These are phyloP conservation scores for Aureobasidium sp. DNA, from an alignment of 2,329 filamentous ascomycete genomes.

Conservation along the genomic window DNA sequence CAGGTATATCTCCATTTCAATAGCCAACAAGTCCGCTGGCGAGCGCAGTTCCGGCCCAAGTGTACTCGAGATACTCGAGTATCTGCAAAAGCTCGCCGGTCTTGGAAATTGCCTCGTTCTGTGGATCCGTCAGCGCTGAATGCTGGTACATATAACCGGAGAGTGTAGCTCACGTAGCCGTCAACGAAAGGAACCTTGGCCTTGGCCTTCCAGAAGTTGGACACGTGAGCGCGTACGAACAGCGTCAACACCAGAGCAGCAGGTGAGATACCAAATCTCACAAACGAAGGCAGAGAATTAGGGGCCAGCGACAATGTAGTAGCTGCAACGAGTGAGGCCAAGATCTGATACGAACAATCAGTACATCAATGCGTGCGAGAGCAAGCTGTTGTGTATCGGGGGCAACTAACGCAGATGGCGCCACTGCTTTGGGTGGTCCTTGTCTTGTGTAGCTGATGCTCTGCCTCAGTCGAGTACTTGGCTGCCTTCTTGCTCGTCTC, in stretches of 20 bases:
- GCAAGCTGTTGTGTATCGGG: not conserved
- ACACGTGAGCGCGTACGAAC: slow-evolving; percentile 26
- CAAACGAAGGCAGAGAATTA: not conserved
- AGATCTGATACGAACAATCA: slow-evolving; percentile 20
- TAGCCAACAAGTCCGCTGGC: slow-evolving; percentile 23
- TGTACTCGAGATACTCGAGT: slow-evolving; percentile 29
- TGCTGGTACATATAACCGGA: slow-evolving; percentile 4
- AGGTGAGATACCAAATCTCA: slow-evolving; percentile 19
- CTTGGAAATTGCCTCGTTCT: slow-evolving; percentile 28
- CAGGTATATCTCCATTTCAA: not conserved
- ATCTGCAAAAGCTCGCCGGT: slow-evolving; percentile 26
- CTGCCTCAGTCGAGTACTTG: slow-evolving; percentile 37
- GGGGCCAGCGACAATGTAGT: slow-evolving; percentile 20
- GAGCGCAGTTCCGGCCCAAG: slow-evolving; percentile 27
- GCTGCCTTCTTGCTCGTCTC: slow-evolving; percentile 37
- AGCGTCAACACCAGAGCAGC: slow-evolving; percentile 22
- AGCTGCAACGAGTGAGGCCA: slow-evolving; percentile 24
- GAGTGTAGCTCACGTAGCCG: not conserved
- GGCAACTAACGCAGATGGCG: slow-evolving; percentile 29
- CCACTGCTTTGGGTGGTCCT: slow-evolving; percentile 37
- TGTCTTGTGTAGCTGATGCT: slow-evolving; percentile 36
- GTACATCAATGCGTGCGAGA: not conserved
- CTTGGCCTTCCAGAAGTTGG: slow-evolving; percentile 27
- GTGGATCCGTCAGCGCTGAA: slow-evolving; percentile 17
- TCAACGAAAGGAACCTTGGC: slow-evolving; percentile 19